Conservation (phyloP, 257 asterid genomes). For the Fraxinus excelsior region DNA sequence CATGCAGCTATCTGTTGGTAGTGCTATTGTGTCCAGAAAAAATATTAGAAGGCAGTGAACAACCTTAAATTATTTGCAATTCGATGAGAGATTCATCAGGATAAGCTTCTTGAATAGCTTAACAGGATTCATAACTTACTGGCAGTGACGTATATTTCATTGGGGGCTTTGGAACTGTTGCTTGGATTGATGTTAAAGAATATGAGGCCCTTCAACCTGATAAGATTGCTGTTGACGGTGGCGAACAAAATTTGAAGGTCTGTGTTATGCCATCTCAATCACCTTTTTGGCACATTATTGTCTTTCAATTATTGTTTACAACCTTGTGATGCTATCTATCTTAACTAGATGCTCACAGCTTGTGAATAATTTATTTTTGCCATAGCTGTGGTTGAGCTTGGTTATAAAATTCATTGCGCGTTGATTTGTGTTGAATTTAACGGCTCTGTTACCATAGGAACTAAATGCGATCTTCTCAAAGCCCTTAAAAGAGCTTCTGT, state of each 20-base stretch:
- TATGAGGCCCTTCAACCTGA: slow-evolving; percentile 86
- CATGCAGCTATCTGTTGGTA: background rate
- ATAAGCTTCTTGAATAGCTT: slow-evolving; percentile 12
- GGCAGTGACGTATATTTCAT: slow-evolving; percentile 93
- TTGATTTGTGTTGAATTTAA: background rate
- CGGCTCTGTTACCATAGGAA: slow-evolving; percentile 43
- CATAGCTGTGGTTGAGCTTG: background rate
- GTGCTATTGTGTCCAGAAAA: background rate
- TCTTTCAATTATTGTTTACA: background rate
- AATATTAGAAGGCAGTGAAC: background rate
- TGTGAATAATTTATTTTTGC: background rate
- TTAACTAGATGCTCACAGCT: background rate
- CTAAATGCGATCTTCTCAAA: slow-evolving; percentile 79
- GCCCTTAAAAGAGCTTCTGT: slow-evolving; percentile 79
- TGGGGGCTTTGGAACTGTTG: slow-evolving; percentile 98
- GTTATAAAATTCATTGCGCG: background rate
- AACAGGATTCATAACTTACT: slow-evolving; percentile 14
- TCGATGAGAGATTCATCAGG: background rate
- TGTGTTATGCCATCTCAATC: slow-evolving; percentile 5
- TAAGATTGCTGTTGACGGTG: slow-evolving; percentile 91
- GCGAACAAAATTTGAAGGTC: slow-evolving; percentile 90
- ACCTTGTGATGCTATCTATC: background rate
- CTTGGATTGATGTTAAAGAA: slow-evolving; percentile 93
- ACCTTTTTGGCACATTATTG: background rate
- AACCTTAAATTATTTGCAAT: background rate